Evolutionary conservation across 805 yeast genomes (phyloP).

Genomic region (Wickerhamiella shivajii): DNA sequence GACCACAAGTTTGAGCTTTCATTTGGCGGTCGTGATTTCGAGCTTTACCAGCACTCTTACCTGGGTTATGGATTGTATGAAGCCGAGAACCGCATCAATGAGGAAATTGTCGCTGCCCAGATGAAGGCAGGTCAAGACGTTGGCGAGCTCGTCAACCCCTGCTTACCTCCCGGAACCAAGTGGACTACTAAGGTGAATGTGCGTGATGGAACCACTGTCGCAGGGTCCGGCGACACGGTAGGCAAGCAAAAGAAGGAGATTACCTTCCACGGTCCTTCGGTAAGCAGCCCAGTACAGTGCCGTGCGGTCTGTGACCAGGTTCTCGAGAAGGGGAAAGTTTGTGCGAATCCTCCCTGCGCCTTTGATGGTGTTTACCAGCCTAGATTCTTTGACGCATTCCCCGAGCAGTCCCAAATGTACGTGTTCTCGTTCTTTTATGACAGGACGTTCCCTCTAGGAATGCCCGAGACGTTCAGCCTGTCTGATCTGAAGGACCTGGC

Average conservation of each 20-base stretch:
- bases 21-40: conserved; percentile 71
- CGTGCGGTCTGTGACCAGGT: conserved; percentile 68
- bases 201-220: conserved; percentile 25
- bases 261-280: conserved; percentile 48
- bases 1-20: conserved; percentile 71
- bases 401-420: conserved; percentile 58
- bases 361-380: conserved; percentile 98
- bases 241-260: conserved; percentile 24
- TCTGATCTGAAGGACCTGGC: conserved; percentile 74
- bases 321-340: conserved; percentile 68
- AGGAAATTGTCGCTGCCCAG: conserved; percentile 40
- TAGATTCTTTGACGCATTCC: conserved; percentile 64
- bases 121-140: conserved; percentile 13
- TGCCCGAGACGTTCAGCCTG: conserved; percentile 81
- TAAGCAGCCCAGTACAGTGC: conserved; percentile 70
- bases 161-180: conserved; percentile 64
- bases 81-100: conserved; percentile 74
- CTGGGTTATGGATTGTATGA: conserved; percentile 92
- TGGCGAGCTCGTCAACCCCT: conserved; percentile 48
- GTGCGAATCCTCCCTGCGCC: conserved; percentile 72
- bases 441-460: conserved; percentile 83
- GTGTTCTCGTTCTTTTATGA: conserved; percentile 93
- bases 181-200: conserved; percentile 48
- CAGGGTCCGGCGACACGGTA: conserved; percentile 10
- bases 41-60: conserved; percentile 85